phyloP scores from a whole-genome alignment of 768 basidiomycete species.

The Suillus alpinus region DNA sequence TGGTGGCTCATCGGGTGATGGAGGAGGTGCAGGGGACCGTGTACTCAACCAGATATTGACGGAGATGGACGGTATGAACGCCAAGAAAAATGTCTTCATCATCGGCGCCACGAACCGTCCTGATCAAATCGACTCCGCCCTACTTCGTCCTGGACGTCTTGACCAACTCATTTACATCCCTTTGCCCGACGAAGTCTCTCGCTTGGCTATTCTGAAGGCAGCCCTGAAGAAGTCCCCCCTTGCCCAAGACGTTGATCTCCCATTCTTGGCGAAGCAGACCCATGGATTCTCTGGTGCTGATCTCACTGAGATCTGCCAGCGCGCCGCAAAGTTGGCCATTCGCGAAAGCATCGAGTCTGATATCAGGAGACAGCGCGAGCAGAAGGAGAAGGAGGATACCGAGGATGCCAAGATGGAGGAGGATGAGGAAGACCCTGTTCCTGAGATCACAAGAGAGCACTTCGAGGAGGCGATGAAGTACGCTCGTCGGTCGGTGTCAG shows the following conservation, averaged over 20 bases:
- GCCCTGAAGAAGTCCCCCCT: slow-evolving; percentile 91
- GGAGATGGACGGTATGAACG: slow-evolving; percentile 98
- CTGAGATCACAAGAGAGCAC: slow-evolving; percentile 85
- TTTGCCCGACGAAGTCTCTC: slow-evolving; percentile 90
- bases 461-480: slow-evolving; percentile 99
- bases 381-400: slow-evolving; percentile 76
- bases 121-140: slow-evolving; percentile 91
- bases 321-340: slow-evolving; percentile 96
- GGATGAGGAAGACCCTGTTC: slow-evolving; percentile 80
- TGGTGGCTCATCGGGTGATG: slow-evolving; percentile 82
- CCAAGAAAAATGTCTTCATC: slow-evolving; percentile 99
- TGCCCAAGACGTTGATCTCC: slow-evolving; percentile 75
- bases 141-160: slow-evolving; percentile 95
- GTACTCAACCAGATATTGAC: slow-evolving; percentile 96
- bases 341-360: slow-evolving; percentile 93
- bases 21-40: slow-evolving; percentile 94
- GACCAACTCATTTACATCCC: slow-evolving; percentile 99
- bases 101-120: slow-evolving; percentile 97
- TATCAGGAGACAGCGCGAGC: slow-evolving; percentile 75
- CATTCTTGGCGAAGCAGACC: slow-evolving; percentile 86
- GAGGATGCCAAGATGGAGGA: slow-evolving; percentile 73
- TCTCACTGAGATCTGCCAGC: slow-evolving; percentile 98
- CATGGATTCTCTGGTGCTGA: slow-evolving; percentile 99
- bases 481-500: slow-evolving; percentile 94
- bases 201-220: slow-evolving; percentile 88